These are phyloP conservation scores for Lactuca saligna DNA, from an alignment of 129 eudicot genomes.

Conservation along the genomic window DNA sequence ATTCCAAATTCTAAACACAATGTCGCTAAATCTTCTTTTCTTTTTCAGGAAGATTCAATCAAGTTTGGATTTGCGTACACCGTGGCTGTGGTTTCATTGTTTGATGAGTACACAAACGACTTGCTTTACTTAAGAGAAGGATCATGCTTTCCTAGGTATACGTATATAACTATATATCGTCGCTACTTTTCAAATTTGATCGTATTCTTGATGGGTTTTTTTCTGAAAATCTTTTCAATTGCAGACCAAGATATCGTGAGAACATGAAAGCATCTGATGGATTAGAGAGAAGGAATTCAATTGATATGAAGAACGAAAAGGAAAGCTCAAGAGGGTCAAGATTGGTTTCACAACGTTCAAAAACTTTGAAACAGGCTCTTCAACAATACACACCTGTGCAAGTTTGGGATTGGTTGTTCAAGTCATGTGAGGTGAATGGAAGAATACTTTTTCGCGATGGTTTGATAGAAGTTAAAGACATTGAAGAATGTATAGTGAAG, in stretches of 20 bases:
- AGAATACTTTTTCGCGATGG: slow-evolving; percentile 74
- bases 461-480: slow-evolving; percentile 67
- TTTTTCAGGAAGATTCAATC: slow-evolving; percentile 71
- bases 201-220: neutral
- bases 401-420: slow-evolving; percentile 95
- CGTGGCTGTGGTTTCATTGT: slow-evolving; percentile 67
- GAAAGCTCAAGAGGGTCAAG: slow-evolving; percentile 53
- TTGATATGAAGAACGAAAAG: slow-evolving; percentile 39
- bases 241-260: slow-evolving; percentile 81
- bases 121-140: slow-evolving; percentile 79
- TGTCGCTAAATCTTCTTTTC: neutral
- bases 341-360: slow-evolving; percentile 73
- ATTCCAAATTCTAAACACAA: neutral
- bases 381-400: slow-evolving; percentile 77
- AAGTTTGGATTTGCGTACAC: slow-evolving; percentile 73
- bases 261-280: slow-evolving; percentile 36
- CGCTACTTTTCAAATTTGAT: neutral
- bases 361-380: slow-evolving; percentile 62
- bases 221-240: slow-evolving; percentile 23
- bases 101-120: slow-evolving; percentile 90
- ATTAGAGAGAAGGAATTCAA: slow-evolving; percentile 46
- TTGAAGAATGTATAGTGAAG: slow-evolving; percentile 67
- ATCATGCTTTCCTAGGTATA: slow-evolving; percentile 81
- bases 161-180: neutral
- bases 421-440: slow-evolving; percentile 82